Base-by-base conservation (phyloP, 176 grass and related monocot genomes). In the Saccharum officinarum region DNA sequence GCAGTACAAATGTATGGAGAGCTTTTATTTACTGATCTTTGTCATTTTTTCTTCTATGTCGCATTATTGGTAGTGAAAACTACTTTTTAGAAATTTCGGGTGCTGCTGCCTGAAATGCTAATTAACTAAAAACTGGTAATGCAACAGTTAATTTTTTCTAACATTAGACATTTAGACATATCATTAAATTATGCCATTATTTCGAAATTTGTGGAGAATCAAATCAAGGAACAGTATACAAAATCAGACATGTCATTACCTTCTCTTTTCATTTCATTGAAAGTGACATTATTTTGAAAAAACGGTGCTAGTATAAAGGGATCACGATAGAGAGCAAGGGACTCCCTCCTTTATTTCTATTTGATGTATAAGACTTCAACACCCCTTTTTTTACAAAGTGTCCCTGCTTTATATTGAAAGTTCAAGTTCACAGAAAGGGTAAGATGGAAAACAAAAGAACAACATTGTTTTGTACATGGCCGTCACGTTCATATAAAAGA, bases 121-220 rank as follows among this genome's bases (percentile, higher is more conserved):
- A 28, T 69, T 39, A 50, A 83, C 67, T 75, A 87, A 46, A 81
- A 49, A 33, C 61, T 74, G 41, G 62, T 36, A 67, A 78, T 42
- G 26, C 52, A 59, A 67, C 45, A 22, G 10, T 61, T 71, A 73
- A 23, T 37, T 50, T 49, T 8, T 31, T 61, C 26, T 44, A 47
- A 34, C 41, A 16, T 26, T 6, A 4, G 7, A 49, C 9, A 47
- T 76, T 28, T 7, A 3, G 8, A 49, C 9, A 47, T 76, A 25
- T 76, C 37, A 68, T 68, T 44, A 20, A 78, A 52, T 30, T 36
- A 71, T 83, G 22, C 40, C 28, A 71, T 70, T 52, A 50, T 49
- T 54, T 79, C 34, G 23, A 79, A 67, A 64, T 54, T 82, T 42
- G 22, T 83, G 41, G 30, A 77, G 40, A 88, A 88, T 50, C 76